These are phyloP conservation scores for Fagus crenata DNA, from an alignment of 306 rosid species.

Conservation along the genomic window DNA sequence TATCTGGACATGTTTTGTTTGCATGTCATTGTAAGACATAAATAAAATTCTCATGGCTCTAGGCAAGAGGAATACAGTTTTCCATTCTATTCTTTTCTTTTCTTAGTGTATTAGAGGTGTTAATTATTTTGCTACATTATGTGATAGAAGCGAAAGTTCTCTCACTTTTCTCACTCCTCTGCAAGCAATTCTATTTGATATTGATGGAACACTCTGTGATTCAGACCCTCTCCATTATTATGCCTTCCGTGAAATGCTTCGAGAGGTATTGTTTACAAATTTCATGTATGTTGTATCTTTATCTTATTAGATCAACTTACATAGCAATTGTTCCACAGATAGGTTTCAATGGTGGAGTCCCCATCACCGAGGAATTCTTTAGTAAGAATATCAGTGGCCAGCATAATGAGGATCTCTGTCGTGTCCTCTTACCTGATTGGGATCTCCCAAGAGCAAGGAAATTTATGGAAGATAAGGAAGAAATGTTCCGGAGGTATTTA, in stretches of 20 bases:
- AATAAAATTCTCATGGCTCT: too few species aligned
- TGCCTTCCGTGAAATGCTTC: slow-evolving; percentile 49
- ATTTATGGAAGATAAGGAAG: slow-evolving; percentile 43
- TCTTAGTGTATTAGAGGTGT: not conserved
- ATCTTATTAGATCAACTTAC: not conserved
- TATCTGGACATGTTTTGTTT: too few species aligned
- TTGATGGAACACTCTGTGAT: slow-evolving; percentile 54
- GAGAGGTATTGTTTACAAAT: slow-evolving; percentile 30
- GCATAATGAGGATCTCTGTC: slow-evolving; percentile 41
- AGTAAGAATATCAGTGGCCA: slow-evolving; percentile 39
- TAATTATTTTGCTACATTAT: not conserved
- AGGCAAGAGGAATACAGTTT: too few species aligned
- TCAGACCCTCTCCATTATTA: slow-evolving; percentile 43
- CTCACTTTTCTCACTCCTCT: slow-evolving; percentile 36
- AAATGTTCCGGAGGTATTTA: slow-evolving; percentile 35
- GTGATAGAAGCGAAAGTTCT: slow-evolving; percentile 18
- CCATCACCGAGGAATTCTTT: slow-evolving; percentile 49
- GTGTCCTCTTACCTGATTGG: slow-evolving; percentile 44
- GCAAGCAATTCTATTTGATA: slow-evolving; percentile 49
- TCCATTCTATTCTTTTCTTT: too few species aligned
- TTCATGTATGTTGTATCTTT: not conserved
- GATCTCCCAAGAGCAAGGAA: slow-evolving; percentile 35
- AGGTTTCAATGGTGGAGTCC: slow-evolving; percentile 46
- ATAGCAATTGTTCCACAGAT: slow-evolving; percentile 23
- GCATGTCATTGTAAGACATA: too few species aligned